phyloP scores from a whole-genome alignment of 2,329 filamentous ascomycete species.

The Dothistroma pini region DNA sequence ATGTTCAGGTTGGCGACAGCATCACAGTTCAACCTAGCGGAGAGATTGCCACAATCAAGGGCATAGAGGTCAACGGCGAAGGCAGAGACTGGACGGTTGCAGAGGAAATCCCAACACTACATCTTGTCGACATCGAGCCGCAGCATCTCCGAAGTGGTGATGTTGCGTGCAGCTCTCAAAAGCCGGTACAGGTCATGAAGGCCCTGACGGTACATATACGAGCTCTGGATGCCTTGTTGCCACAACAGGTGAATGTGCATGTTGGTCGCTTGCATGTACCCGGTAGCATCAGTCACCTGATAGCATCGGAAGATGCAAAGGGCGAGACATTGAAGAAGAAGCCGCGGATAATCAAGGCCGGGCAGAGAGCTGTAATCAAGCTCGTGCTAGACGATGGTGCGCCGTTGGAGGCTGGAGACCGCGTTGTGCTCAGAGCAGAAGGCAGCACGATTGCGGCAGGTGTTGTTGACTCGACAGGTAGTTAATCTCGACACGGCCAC shows the following conservation, averaged over 20 bases:
- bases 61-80: slow-evolving; percentile 70
- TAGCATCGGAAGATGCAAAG: slow-evolving; percentile 69
- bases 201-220: slow-evolving; percentile 78
- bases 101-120: slow-evolving; percentile 82
- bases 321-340: slow-evolving; percentile 77
- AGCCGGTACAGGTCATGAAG: slow-evolving; percentile 67
- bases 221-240: slow-evolving; percentile 84
- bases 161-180: slow-evolving; percentile 64
- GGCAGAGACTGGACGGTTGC: slow-evolving; percentile 84
- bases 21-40: slow-evolving; percentile 76
- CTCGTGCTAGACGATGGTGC: slow-evolving; percentile 57
- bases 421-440: slow-evolving; percentile 74
- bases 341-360: slow-evolving; percentile 73
- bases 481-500: slow-evolving; percentile 4
- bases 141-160: slow-evolving; percentile 75
- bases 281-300: slow-evolving; percentile 67
- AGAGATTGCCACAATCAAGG: slow-evolving; percentile 77
- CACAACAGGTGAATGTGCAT: slow-evolving; percentile 86
- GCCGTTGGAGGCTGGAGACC: slow-evolving; percentile 73
- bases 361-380: slow-evolving; percentile 74
- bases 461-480: slow-evolving; percentile 53
- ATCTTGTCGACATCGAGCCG: slow-evolving; percentile 74
- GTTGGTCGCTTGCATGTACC: slow-evolving; percentile 76
- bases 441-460: slow-evolving; percentile 87
- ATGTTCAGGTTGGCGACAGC: slow-evolving; percentile 76